Conservation (phyloP, 106 monocot genomes). For the Phalaenopsis aphrodite region DNA sequence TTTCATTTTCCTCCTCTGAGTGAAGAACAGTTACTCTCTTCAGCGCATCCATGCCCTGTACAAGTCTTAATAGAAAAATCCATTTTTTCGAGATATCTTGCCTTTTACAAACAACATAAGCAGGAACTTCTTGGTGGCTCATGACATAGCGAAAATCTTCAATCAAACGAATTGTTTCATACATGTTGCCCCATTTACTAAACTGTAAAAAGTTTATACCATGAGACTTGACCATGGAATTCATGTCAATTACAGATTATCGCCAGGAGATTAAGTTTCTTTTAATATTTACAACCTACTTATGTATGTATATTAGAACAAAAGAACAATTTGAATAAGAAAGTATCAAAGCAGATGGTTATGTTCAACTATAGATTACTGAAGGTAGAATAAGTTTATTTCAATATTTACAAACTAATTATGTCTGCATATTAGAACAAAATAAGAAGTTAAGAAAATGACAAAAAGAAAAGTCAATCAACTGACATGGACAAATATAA, state of each 20-base stretch:
- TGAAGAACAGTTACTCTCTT: conserved; percentile 54
- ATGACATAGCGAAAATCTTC: conserved; percentile 65
- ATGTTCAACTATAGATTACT: not conserved
- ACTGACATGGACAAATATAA: conserved; percentile 9
- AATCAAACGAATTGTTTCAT: conserved; percentile 45
- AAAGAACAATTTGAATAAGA: not conserved
- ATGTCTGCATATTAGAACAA: too few relatives aligned
- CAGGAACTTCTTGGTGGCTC: conserved; percentile 56
- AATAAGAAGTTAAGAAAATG: not conserved
- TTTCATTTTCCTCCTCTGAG: conserved; percentile 64
- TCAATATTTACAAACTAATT: too few relatives aligned
- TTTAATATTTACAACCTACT: not conserved
- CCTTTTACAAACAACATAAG: conserved; percentile 44
- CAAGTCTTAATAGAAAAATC: conserved; percentile 49
- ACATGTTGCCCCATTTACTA: conserved; percentile 46
- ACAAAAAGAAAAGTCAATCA: not conserved
- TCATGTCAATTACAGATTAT: not conserved
- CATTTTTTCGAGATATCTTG: conserved; percentile 57
- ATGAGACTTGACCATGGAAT: not conserved
- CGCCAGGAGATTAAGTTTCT: not conserved
- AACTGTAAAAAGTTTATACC: conserved; percentile 39
- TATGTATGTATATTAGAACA: not conserved
- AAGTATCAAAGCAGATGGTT: not conserved
- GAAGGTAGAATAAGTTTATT: too few relatives aligned
- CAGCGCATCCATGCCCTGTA: conserved; percentile 85